Conservation (phyloP, 2,329 filamentous ascomycete genomes). For the Biscogniauxia sp. region DNA sequence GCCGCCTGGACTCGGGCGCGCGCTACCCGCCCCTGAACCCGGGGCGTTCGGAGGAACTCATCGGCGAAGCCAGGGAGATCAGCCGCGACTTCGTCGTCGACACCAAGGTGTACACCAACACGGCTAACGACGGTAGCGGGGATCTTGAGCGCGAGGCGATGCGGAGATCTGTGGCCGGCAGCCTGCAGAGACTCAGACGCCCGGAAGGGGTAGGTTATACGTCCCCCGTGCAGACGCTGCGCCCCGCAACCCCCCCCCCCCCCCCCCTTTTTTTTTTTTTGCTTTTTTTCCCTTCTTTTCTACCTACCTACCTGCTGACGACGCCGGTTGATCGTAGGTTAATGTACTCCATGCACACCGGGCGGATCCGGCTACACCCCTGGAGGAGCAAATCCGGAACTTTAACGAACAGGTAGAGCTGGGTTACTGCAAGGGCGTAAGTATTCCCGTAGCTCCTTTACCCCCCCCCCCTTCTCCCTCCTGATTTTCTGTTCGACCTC, state of each 20-base stretch:
- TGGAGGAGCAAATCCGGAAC: slow-evolving; percentile 35
- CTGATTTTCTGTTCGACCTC: not conserved
- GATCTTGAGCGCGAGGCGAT: slow-evolving; percentile 28
- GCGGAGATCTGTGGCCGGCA: slow-evolving; percentile 26
- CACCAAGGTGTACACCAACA: slow-evolving; percentile 35
- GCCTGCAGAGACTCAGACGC: slow-evolving; percentile 27
- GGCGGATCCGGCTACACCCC: slow-evolving; percentile 32
- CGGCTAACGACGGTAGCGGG: slow-evolving; percentile 29
- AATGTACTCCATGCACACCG: slow-evolving; percentile 38
- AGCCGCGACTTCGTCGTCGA: slow-evolving; percentile 30
- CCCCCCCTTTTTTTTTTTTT: too few species aligned
- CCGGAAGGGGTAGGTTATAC: slow-evolving; percentile 10
- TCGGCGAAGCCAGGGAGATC: slow-evolving; percentile 28
- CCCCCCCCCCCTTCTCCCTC: too few species aligned
- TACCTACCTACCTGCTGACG: not conserved
- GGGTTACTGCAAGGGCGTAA: slow-evolving; percentile 31
- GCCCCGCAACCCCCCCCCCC: not conserved
- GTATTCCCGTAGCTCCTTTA: not conserved
- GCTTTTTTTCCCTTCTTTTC: too few species aligned
- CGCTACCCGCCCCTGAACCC: slow-evolving; percentile 34
- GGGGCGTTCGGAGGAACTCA: slow-evolving; percentile 32
- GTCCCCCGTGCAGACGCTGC: not conserved
- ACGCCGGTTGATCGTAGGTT: slow-evolving; percentile 18
- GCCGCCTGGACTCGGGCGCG: slow-evolving; percentile 27
- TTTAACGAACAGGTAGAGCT: slow-evolving; percentile 32